Evolutionary conservation across 2,329 filamentous ascomycete genomes (phyloP), one percentile per base, ranked within the genome.

Genomic region (Dendrostoma leiphaemia): DNA sequence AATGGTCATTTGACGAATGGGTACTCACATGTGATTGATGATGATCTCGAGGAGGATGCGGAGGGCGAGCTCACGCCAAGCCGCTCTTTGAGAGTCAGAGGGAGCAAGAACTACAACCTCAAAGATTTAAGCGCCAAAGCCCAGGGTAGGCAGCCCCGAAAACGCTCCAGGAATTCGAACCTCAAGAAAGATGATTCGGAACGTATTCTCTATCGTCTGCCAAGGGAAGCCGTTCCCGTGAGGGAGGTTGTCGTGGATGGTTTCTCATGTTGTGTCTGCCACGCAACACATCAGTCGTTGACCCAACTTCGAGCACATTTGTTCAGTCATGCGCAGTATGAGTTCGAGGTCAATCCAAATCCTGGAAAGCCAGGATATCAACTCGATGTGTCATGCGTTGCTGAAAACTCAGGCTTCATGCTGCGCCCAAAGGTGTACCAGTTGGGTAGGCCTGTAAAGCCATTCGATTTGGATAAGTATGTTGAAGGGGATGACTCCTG

Each of bases 51-150:
- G 26, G 78, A 78, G 32, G 73, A 74, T 8, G 58, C 63, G 6
- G 73, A 77, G 21, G 75, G 75, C 24, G 77, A 79, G 17, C 68
- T 72, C 13, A 83, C 80, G 2, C 79, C 80, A 0, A 80, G 73
- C 50, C 74, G 80, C 54, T 76, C 77, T 1, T 66, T 82, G 17
- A 74, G 81, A 40, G 68, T 70, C 15, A 74, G 81, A 49, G 73
- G 67, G 17, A 71, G 70, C 38, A 76, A 74, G 53, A 78, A 79
- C 56, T 86, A 86, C 63, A 86, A 86, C 59, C 66, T 85, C 34
- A 85, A 83, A 63, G 71, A 78, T 12, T 68, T 85, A 15, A 84
- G 78, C 64, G 80, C 82, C 60, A 78, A 80, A 60, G 80, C 80
- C 6, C 74, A 81, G 48, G 80, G 81, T 4, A 79, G 74, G 60